A percentile compares a stretch with the other conserved stretches of the same genome.
Conservation (phyloP, 208 protist genomes). For the Wallacemonas sp. region DNA sequence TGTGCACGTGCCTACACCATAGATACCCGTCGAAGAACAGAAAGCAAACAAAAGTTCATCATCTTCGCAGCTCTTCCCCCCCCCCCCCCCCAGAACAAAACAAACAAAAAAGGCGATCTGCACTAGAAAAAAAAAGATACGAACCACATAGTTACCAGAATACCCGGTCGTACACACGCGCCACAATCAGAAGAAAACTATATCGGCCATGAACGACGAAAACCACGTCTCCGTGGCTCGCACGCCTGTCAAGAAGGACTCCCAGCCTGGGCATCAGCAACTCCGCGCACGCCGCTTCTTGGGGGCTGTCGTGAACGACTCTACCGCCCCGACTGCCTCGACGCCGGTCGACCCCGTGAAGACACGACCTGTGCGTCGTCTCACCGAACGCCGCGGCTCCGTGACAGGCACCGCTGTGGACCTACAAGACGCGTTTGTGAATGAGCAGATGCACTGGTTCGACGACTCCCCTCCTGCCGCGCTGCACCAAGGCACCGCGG, state of each 20-base stretch:
- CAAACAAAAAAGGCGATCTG: too few relatives aligned
- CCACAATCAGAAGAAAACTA: too few relatives aligned
- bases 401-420: neutral
- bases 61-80: too few relatives aligned
- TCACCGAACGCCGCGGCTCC: neutral
- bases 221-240: conserved; percentile 6
- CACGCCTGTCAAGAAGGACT: conserved; percentile 13
- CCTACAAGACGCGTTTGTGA: neutral
- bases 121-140: conserved; percentile 10
- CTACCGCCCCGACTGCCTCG: neutral
- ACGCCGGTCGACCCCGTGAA: conserved; percentile 10
- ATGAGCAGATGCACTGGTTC: neutral
- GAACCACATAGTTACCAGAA: too few relatives aligned
- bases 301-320: neutral
- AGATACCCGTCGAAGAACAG: too few relatives aligned
- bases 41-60: too few relatives aligned
- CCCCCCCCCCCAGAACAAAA: too few relatives aligned
- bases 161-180: too few relatives aligned
- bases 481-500: neutral
- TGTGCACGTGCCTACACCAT: too few relatives aligned
- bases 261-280: conserved; percentile 10
- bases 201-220: neutral
- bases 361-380: conserved; percentile 6
- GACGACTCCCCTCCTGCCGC: neutral
- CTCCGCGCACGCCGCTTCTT: conserved; percentile 11